phyloP scores from a whole-genome alignment of 768 basidiomycete species.

The Boletus pseudopeckii region DNA sequence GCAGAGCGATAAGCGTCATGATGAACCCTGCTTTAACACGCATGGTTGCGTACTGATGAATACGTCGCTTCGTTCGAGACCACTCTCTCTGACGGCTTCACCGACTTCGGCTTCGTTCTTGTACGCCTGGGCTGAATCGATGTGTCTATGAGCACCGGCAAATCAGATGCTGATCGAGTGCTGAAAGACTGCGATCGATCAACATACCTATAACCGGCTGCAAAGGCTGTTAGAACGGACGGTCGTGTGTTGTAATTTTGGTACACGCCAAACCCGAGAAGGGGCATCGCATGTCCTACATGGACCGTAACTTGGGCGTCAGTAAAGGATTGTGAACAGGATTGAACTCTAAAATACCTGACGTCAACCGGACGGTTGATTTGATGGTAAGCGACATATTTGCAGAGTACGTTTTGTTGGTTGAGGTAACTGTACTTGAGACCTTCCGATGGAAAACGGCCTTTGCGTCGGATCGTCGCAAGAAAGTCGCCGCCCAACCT shows the following conservation, averaged over 20 bases:
- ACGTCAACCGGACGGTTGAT: constrained; percentile 33
- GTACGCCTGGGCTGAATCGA: constrained; percentile 73
- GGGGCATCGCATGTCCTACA: constrained; percentile 56
- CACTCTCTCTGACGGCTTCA: constrained; percentile 54
- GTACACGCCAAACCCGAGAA: constrained; percentile 70
- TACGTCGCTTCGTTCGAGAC: constrained; percentile 52
- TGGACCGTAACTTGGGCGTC: constrained; percentile 1
- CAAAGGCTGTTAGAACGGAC: constrained; percentile 59
- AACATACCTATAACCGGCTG: constrained; percentile 58
- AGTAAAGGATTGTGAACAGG: not conserved
- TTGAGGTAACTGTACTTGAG: constrained; percentile 13
- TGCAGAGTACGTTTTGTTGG: not conserved
- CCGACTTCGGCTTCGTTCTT: constrained; percentile 62
- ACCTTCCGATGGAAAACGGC: constrained; percentile 1
- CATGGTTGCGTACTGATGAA: constrained; percentile 58
- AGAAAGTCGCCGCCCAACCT: not conserved
- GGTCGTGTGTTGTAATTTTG: constrained; percentile 55
- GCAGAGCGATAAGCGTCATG: constrained; percentile 2
- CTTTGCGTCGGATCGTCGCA: constrained; percentile 2
- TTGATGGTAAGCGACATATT: constrained; percentile 30
- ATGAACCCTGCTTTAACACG: not conserved
- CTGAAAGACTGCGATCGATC: not conserved
- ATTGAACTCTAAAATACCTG: constrained; percentile 29
- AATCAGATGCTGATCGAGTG: not conserved
- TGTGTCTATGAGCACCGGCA: constrained; percentile 43